phyloP scores from a whole-genome alignment of 2,329 filamentous ascomycete genomes.

The Tolypocladium paradoxum region DNA sequence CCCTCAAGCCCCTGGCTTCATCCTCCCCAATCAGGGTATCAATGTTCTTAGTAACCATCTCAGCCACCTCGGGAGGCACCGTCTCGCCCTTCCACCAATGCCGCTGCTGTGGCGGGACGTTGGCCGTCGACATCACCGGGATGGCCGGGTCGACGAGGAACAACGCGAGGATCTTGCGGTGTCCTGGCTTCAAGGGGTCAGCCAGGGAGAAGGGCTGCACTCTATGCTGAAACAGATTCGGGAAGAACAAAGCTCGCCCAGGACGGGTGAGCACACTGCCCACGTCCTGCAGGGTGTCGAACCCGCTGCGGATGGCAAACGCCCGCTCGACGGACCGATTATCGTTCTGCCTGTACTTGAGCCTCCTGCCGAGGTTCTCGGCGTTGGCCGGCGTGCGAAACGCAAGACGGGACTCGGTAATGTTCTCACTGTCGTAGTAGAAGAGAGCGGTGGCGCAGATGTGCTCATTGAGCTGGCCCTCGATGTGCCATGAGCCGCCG shows the following conservation, averaged over 20 bases:
- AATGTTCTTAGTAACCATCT: conserved; percentile 11
- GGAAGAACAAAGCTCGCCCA: conserved; percentile 43
- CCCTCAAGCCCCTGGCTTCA: conserved; percentile 13
- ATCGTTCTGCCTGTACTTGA: conserved; percentile 21
- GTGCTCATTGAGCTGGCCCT: conserved; percentile 49
- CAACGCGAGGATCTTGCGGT: conserved; percentile 49
- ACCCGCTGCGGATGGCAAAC: conserved; percentile 19
- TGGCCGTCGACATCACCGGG: conserved; percentile 30
- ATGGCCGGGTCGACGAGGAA: conserved; percentile 48
- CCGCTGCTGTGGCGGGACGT: conserved; percentile 31
- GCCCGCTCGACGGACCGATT: conserved; percentile 19
- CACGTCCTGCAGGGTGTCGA: conserved; percentile 21
- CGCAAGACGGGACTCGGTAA: conserved; percentile 37
- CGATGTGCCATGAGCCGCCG: conserved; percentile 45
- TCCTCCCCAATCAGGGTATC: conserved; percentile 9
- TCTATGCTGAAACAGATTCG: conserved; percentile 41
- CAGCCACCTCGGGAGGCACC: conserved; percentile 11
- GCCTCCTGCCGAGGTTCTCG: conserved; percentile 11
- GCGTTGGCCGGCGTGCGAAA: conserved; percentile 35
- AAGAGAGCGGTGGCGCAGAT: conserved; percentile 54
- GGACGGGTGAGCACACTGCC: conserved; percentile 36
- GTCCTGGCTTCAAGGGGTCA: conserved; percentile 41
- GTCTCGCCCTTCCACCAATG: conserved; percentile 22
- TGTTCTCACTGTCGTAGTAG: conserved; percentile 51
- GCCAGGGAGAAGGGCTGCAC: conserved; percentile 39